These are phyloP conservation scores for Diospyros kaki DNA, from an alignment of 148 eudicot species.

Conservation along the genomic window DNA sequence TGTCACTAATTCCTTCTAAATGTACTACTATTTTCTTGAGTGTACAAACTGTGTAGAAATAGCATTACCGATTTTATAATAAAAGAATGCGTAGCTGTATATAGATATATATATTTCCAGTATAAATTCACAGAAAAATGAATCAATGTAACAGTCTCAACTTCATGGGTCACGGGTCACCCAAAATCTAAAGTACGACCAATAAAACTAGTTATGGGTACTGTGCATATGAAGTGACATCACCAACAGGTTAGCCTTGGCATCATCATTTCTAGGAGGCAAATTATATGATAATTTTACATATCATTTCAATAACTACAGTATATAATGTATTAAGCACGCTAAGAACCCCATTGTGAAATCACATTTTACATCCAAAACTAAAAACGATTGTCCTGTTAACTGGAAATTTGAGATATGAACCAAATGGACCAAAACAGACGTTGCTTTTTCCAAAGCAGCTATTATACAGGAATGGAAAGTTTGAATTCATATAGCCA, in stretches of 20 bases:
- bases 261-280: background rate
- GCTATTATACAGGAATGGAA: too few species aligned
- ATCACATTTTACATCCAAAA: background rate
- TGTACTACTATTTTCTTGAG: too few species aligned
- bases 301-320: background rate
- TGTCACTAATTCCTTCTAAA: too few species aligned
- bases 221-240: background rate
- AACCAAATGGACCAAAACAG: background rate
- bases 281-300: background rate
- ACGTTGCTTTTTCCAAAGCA: background rate
- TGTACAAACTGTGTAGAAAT: too few species aligned
- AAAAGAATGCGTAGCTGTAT: too few species aligned
- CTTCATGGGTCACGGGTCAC: too few species aligned
- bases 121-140: too few species aligned
- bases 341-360: background rate
- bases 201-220: background rate
- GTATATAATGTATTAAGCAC: background rate
- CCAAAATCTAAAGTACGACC: too few species aligned
- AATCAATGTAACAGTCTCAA: too few species aligned
- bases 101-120: too few species aligned
- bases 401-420: background rate
- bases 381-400: background rate
- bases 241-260: background rate
- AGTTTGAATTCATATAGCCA: too few species aligned
- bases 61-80: too few species aligned